A percentile compares a stretch with the other conserved stretches of the same genome.
phyloP scores from a whole-genome alignment of 495 filamentous ascomycete species.

The Aspergillus kassunensis region DNA sequence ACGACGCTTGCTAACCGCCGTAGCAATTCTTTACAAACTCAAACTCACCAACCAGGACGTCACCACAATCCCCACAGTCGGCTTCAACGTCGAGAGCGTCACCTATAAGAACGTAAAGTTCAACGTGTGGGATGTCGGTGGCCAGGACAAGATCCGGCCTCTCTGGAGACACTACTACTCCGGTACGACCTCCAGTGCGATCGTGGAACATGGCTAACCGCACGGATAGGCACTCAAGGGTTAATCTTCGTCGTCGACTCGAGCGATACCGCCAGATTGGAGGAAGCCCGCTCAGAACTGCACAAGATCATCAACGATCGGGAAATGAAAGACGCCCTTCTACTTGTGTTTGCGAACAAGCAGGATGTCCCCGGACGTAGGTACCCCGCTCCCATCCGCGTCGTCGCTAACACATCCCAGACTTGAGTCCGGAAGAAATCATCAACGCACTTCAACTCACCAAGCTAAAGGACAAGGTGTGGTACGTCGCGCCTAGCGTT shows the following conservation, averaged over 20 bases:
- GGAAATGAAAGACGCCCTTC: constrained; percentile 94
- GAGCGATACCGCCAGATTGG: constrained; percentile 77
- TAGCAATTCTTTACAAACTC: constrained; percentile 97
- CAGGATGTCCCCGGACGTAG: constrained; percentile 85
- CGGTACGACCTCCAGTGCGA: constrained; percentile 49
- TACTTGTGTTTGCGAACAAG: constrained; percentile 97
- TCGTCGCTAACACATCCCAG: constrained; percentile 40
- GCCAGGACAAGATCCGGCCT: constrained; percentile 98
- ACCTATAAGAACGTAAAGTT: constrained; percentile 99
- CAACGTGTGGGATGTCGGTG: constrained; percentile 99
- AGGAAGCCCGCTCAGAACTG: constrained; percentile 85
- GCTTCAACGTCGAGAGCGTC: constrained; percentile 99
- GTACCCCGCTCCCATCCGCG: constrained; percentile 21
- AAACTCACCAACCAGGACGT: constrained; percentile 93
- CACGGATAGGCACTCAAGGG: constrained; percentile 74
- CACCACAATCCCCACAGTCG: constrained; percentile 98
- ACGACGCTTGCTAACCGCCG: background rate
- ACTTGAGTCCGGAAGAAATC: constrained; percentile 82
- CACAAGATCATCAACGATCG: constrained; percentile 94
- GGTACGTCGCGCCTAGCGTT: constrained; percentile 94
- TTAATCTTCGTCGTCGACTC: constrained; percentile 98
- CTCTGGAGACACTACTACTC: constrained; percentile 99
- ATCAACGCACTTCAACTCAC: constrained; percentile 79
- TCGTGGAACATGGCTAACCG: constrained; percentile 5
- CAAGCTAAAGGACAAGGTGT: constrained; percentile 85